Evolutionary conservation across 352 stramenopile genomes (phyloP).

Genomic region (Globisporangium abappressorium): DNA sequence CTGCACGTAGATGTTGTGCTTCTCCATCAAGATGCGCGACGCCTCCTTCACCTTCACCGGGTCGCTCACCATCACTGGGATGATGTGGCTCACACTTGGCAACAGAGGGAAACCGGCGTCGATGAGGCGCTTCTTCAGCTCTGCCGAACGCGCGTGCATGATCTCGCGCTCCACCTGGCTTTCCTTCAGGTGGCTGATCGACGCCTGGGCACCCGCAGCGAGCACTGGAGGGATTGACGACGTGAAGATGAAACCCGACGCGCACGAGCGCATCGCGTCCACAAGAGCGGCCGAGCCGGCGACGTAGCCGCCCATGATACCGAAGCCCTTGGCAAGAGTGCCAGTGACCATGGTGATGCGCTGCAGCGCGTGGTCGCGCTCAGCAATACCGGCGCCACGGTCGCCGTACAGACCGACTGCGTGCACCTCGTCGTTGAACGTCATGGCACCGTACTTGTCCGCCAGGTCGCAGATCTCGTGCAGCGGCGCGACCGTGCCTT

Average conservation of each 20-base stretch:
- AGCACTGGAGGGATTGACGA: conserved; percentile 88
- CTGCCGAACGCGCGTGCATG: conserved; percentile 84
- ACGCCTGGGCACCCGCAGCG: conserved; percentile 74
- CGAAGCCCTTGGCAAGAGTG: conserved; percentile 88
- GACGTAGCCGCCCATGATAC: conserved; percentile 91
- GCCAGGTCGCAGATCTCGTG: conserved; percentile 85
- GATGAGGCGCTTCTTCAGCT: conserved; percentile 83
- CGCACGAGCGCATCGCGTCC: conserved; percentile 86
- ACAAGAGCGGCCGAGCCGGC: conserved; percentile 78
- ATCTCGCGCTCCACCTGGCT: conserved; percentile 72
- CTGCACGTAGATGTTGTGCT: conserved; percentile 91
- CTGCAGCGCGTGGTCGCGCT: conserved; percentile 84
- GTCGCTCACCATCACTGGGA: conserved; percentile 87
- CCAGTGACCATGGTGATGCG: conserved; percentile 89
- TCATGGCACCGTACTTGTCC: conserved; percentile 91
- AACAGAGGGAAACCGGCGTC: conserved; percentile 84
- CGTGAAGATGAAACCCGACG: conserved; percentile 90
- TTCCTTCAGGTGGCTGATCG: conserved; percentile 82
- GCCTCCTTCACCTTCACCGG: conserved; percentile 87
- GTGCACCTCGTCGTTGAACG: conserved; percentile 91
- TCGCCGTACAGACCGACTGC: conserved; percentile 88
- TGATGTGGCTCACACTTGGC: conserved; percentile 87
- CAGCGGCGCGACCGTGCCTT: conserved; percentile 80
- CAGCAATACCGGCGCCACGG: conserved; percentile 77
- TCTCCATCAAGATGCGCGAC: conserved; percentile 88